These are phyloP conservation scores for Cadophora gregata DNA, from an alignment of 2,329 filamentous ascomycete genomes.

Conservation along the genomic window DNA sequence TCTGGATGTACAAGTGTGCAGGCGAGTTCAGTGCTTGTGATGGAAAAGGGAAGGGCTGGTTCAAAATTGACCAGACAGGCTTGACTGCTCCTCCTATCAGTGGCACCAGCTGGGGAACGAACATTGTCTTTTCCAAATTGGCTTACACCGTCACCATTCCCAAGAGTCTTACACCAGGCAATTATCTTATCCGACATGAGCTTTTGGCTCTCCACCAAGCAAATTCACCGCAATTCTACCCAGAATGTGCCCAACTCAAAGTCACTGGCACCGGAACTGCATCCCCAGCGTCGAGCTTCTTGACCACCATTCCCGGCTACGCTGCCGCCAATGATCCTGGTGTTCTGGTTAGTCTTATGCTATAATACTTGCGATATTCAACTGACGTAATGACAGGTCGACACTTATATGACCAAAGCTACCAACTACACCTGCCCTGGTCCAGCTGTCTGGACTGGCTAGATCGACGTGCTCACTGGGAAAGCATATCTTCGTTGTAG, in stretches of 20 bases:
- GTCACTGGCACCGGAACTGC: constrained; percentile 56
- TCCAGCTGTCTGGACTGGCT: constrained; percentile 52
- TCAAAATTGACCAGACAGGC: constrained; percentile 63
- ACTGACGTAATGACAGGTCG: constrained; percentile 45
- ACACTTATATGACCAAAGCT: constrained; percentile 53
- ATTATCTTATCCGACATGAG: constrained; percentile 63
- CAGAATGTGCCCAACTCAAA: constrained; percentile 60
- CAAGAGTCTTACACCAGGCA: constrained; percentile 54
- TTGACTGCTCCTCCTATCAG: constrained; percentile 52
- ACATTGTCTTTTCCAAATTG: constrained; percentile 51
- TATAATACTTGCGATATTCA: background rate
- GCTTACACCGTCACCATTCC: constrained; percentile 59
- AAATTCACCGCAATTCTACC: constrained; percentile 59
- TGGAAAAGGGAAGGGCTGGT: constrained; percentile 60
- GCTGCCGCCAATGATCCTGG: constrained; percentile 34
- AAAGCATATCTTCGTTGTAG: background rate
- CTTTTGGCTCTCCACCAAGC: constrained; percentile 61
- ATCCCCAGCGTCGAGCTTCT: constrained; percentile 42
- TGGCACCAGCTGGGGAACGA: constrained; percentile 55
- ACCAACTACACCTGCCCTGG: constrained; percentile 56
- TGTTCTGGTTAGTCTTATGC: constrained; percentile 43
- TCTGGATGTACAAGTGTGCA: constrained; percentile 61
- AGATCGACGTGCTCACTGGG: background rate
- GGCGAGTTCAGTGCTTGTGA: constrained; percentile 55
- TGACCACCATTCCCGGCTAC: constrained; percentile 38